Evolutionary conservation across 768 basidiomycete species (phyloP), one percentile per base, ranked within the genome.

Genomic region (Rubroboletus pulcherrimus): DNA sequence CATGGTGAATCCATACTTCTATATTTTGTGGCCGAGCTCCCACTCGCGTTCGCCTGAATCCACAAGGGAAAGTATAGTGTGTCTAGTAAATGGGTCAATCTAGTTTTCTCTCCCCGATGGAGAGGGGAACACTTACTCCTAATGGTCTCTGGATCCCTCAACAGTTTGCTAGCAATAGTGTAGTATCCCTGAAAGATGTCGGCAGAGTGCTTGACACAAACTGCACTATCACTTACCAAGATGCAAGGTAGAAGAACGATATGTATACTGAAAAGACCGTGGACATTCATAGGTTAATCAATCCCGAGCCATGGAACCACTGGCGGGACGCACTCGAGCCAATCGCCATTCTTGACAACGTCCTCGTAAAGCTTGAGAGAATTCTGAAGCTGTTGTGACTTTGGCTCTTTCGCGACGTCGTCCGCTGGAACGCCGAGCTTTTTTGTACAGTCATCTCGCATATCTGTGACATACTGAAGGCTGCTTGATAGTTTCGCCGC

Each of bases 211-310:
- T 33, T 12, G 12, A 31, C 0, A 33, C 10, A 31, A 11, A 39
- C 11, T 3, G 9, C 7, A 26, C 29, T 12, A 7, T 3, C 4
- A 39, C 55, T 31, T n/a, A 55, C 55, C 51, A 55, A 24, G 31
- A 55, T 54, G 11, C 55, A 53, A 45, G 55, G 55, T 4, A 45
- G n/a, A n/a, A 55, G 37, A 15, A 44, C 9, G 17, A 55, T 54
- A 4, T 54, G 52, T 4, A 38, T 21, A 24, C 55, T 55, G 42
- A 3, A 33, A 26, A 43, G 41, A 24, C 24, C 4, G 5, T 9
- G 17, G 24, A n/a, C 2, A 31, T 3, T 4, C n/a, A 4, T 26
- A 3, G 2, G 10, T 55, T 24, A 54, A 8, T 31, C n/a, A 37
- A 38, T 4, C 1, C 8, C 11, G 21, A n/a, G 19, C 7, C 0